Conservation (phyloP, 441 rosid species). For the Mallotus japonicus region DNA sequence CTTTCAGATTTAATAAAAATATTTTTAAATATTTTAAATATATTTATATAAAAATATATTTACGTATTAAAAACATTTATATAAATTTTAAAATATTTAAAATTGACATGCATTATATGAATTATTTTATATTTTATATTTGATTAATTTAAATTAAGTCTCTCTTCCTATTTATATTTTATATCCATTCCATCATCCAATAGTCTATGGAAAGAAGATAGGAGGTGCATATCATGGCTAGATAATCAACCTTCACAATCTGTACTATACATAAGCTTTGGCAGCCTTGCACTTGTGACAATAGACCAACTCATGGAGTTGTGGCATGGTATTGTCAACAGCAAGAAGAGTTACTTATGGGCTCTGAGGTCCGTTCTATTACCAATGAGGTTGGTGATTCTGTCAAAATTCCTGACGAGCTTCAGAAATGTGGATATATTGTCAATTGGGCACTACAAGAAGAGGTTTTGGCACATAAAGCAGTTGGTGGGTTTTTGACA, state of each 20-base stretch:
- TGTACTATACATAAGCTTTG: constrained; percentile 55
- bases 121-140: too few relatives aligned
- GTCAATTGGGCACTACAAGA: constrained; percentile 23
- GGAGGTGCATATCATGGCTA: constrained; percentile 51
- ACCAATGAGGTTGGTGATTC: constrained; percentile 6
- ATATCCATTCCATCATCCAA: constrained; percentile 11
- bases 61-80: too few relatives aligned
- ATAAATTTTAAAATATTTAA: too few relatives aligned
- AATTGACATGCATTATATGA: too few relatives aligned
- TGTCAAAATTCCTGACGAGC: constrained; percentile 3
- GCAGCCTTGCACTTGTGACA: constrained; percentile 37
- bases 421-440: neutral
- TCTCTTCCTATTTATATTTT: too few relatives aligned
- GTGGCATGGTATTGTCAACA: constrained; percentile 50
- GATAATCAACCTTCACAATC: constrained; percentile 41
- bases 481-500: constrained; percentile 24
- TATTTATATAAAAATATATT: too few relatives aligned
- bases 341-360: constrained; percentile 55
- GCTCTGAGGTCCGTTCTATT: constrained; percentile 43
- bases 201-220: constrained; percentile 31
- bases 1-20: too few relatives aligned
- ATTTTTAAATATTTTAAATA: too few relatives aligned
- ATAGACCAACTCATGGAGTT: constrained; percentile 43
- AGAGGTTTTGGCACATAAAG: constrained; percentile 19
- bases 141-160: too few relatives aligned